Evolutionary conservation across 768 basidiomycete species (phyloP).

Genomic region (Imleria badia): DNA sequence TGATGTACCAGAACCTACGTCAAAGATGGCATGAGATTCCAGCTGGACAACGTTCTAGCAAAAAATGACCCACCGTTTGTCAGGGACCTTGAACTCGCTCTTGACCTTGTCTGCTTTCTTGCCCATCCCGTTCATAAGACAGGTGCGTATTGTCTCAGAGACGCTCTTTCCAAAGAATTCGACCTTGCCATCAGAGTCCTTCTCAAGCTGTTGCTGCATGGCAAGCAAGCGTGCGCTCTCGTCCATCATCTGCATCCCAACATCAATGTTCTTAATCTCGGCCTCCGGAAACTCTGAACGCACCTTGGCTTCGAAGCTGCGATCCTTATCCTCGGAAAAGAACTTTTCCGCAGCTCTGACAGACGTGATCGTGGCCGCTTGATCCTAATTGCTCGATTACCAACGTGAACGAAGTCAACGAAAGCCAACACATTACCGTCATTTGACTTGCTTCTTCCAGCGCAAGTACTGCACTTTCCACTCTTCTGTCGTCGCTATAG

Average conservation of each 20-base stretch:
- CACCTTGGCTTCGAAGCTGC: slow-evolving; percentile 88
- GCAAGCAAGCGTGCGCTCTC: slow-evolving; percentile 76
- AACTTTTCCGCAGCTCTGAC: slow-evolving; percentile 87
- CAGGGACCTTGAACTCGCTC: slow-evolving; percentile 89
- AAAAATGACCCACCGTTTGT: slow-evolving; percentile 69
- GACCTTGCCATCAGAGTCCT: slow-evolving; percentile 77
- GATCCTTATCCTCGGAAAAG: slow-evolving; percentile 94
- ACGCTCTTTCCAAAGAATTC: slow-evolving; percentile 81
- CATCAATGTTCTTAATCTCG: neutral
- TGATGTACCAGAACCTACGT: slow-evolving; percentile 89
- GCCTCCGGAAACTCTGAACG: neutral
- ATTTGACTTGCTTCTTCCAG: slow-evolving; percentile 78
- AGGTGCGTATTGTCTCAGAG: slow-evolving; percentile 80
- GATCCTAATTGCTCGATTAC: slow-evolving; percentile 54
- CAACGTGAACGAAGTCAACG: neutral
- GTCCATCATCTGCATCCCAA: slow-evolving; percentile 77
- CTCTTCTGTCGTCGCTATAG: slow-evolving; percentile 93
- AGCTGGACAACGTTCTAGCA: neutral
- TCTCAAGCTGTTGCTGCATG: slow-evolving; percentile 85
- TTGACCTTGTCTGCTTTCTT: slow-evolving; percentile 91
- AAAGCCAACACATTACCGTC: slow-evolving; percentile 43
- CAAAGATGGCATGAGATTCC: neutral
- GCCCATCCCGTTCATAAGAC: slow-evolving; percentile 73
- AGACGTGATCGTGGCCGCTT: slow-evolving; percentile 62
- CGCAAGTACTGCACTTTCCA: slow-evolving; percentile 88